Conservation (phyloP, 1,284 basidiomycete genomes). For the Ganoderma leucocontextum region DNA sequence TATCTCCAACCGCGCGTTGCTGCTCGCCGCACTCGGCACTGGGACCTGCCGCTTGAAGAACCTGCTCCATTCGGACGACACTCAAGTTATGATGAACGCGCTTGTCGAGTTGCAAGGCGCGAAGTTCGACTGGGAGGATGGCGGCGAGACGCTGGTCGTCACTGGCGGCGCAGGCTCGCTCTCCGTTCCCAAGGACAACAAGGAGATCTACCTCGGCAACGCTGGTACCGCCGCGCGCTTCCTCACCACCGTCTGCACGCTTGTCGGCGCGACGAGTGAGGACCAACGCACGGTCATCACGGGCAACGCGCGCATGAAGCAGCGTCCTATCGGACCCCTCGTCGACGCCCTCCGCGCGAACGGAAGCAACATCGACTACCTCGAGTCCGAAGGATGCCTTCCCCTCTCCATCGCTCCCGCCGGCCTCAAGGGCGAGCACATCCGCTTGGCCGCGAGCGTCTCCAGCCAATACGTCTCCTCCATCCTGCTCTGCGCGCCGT, state of each 20-base stretch:
- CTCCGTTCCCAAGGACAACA: slow-evolving; percentile 78
- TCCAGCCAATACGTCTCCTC: slow-evolving; percentile 99
- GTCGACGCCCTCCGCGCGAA: slow-evolving; percentile 91
- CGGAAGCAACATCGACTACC: slow-evolving; percentile 81
- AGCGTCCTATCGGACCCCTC: slow-evolving; percentile 94
- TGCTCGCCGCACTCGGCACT: slow-evolving; percentile 91
- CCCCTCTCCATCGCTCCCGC: slow-evolving; percentile 88
- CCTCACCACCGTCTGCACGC: slow-evolving; percentile 94
- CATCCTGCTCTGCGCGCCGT: slow-evolving; percentile 95
- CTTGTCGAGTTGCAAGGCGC: slow-evolving; percentile 93
- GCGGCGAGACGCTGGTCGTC: slow-evolving; percentile 93
- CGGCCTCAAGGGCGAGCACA: slow-evolving; percentile 87
- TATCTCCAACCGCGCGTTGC: slow-evolving; percentile 94
- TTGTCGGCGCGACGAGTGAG: slow-evolving; percentile 65
- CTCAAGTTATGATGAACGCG: slow-evolving; percentile 98
- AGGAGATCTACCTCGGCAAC: slow-evolving; percentile 96
- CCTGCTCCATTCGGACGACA: slow-evolving; percentile 96
- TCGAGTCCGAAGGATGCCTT: slow-evolving; percentile 86
- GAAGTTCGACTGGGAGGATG: slow-evolving; percentile 91
- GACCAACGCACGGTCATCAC: slow-evolving; percentile 82
- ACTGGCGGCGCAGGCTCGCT: slow-evolving; percentile 86
- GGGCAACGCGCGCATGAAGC: slow-evolving; percentile 99
- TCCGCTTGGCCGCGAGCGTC: slow-evolving; percentile 92
- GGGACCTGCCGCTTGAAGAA: slow-evolving; percentile 93
- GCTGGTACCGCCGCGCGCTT: slow-evolving; percentile 98